Evolutionary conservation across 768 basidiomycete genomes (phyloP), one percentile per base, ranked within the genome.

Genomic region (Mycena belliarum): DNA sequence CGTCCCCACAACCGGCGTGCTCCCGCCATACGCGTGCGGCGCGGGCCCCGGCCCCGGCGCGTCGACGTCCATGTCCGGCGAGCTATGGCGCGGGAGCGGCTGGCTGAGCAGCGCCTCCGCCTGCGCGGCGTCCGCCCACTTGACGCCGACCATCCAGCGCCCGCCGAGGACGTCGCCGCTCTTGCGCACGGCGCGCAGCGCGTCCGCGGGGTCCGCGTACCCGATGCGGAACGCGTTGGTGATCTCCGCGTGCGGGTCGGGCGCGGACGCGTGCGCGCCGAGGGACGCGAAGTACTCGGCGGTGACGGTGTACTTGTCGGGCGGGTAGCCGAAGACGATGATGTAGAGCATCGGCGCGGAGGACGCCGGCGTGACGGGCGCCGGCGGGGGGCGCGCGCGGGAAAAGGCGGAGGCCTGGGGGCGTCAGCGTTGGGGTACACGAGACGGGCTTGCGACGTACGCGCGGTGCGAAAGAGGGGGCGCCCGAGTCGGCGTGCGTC

Each of bases 241-340:
- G 20, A 93, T 82, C 41, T 91, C 88, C 0, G 76, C 70, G 66
- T 87, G 83, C 11, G 80, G 81, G 45, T 91, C 85, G 0, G 87
- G 78, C 18, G 88, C 87, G 3, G 88, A 87, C 32, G 86, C 74
- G 15, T n/a, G n/a, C n/a, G 83, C 82, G 9, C 90, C 91, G 10
- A 95, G 73, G 1, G 86, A 84, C 63, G 80, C 82, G 76, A 92
- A 89, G 70, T 89, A 89, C 65, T 89, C 88, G 16, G 82, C 83
- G 0, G 88, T 85, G 16, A 85, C 68, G 50, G 81, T 84, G 69
- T 88, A 89, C 66, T 86, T 86, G 70, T 93, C 89, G 29, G 84
- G 76, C 6, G 93, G 92, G 68, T 93, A 95, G n/a, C 93, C 93
- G 59, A 93, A 95, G 49, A 95, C 85, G 66, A 93, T 78, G 33